Percentiles rank a stretch among this genome's conserved stretches.
Evolutionary conservation across 352 stramenopile genomes (phyloP).

Genomic region (Thalassiosira sp.): DNA sequence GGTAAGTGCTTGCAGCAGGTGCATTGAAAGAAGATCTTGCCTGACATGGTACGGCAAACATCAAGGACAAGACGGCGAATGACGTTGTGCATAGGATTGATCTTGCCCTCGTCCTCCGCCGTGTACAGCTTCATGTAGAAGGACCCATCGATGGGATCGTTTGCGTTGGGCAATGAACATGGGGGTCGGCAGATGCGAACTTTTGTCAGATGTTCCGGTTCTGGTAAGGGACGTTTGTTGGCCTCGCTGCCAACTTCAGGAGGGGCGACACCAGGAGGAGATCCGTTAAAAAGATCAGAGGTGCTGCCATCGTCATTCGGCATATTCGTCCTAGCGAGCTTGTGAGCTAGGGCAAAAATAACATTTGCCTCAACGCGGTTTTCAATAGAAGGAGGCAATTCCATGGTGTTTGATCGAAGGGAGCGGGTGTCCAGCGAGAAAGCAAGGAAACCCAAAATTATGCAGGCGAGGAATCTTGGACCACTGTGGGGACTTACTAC

Average conservation of each 20-base stretch:
- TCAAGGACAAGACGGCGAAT: slow-evolving; percentile 10
- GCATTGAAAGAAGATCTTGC: slow-evolving; percentile 15
- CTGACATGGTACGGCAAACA: neutral
- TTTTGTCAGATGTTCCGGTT: too few species aligned
- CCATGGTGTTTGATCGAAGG: too few species aligned
- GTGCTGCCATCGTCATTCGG: neutral
- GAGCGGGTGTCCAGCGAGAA: too few species aligned
- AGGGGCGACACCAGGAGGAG: neutral
- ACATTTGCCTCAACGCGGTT: neutral
- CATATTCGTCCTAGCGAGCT: neutral
- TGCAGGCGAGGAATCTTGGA: too few species aligned
- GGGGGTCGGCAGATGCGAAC: neutral
- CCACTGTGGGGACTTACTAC: too few species aligned
- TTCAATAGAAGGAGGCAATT: too few species aligned
- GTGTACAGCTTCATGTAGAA: slow-evolving; percentile 5
- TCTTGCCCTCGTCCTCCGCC: neutral
- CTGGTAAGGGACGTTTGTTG: too few species aligned
- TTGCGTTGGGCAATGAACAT: neutral
- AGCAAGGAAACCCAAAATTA: too few species aligned
- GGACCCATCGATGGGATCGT: slow-evolving; percentile 8
- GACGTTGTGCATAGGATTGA: slow-evolving; percentile 14
- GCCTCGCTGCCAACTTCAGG: too few species aligned
- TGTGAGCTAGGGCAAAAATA: neutral
- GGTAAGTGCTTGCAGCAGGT: slow-evolving; percentile 8
- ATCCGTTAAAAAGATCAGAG: neutral